These are phyloP conservation scores for Nicotiana tabacum DNA, from an alignment of 257 asterid species.

Conservation along the genomic window DNA sequence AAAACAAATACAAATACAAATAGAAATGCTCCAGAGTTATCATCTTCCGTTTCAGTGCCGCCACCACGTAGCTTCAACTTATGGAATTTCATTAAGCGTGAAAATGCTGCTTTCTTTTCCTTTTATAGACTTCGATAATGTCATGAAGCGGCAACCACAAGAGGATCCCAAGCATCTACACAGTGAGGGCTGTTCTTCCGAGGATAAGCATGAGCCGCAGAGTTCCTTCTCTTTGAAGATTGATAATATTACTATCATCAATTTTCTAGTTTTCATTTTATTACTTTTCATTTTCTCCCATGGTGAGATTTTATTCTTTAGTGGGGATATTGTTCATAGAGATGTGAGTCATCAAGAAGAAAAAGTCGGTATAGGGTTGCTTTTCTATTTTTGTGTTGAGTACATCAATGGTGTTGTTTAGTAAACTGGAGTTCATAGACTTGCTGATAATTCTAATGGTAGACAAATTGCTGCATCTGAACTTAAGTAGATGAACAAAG, in stretches of 20 bases:
- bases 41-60: not conserved
- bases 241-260: not conserved
- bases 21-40: not conserved
- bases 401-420: not conserved
- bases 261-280: not conserved
- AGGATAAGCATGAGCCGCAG: slow-evolving; percentile 51
- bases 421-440: too few relatives aligned
- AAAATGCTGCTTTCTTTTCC: not conserved
- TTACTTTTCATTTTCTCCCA: not conserved
- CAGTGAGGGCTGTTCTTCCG: slow-evolving; percentile 37
- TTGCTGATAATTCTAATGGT: not conserved
- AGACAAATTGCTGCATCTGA: not conserved
- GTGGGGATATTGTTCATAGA: not conserved
- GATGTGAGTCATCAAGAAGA: not conserved
- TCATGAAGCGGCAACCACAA: slow-evolving; percentile 53
- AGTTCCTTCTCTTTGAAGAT: slow-evolving; percentile 61
- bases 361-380: not conserved
- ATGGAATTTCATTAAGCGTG: not conserved
- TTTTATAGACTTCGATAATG: slow-evolving; percentile 17
- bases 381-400: not conserved
- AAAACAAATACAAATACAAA: not conserved
- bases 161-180: slow-evolving; percentile 20
- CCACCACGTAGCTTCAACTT: not conserved
- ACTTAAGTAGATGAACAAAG: too few relatives aligned
- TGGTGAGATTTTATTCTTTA: not conserved